Base-by-base conservation (phyloP, 1,284 basidiomycete genomes). In the Testicularia cyperi region DNA sequence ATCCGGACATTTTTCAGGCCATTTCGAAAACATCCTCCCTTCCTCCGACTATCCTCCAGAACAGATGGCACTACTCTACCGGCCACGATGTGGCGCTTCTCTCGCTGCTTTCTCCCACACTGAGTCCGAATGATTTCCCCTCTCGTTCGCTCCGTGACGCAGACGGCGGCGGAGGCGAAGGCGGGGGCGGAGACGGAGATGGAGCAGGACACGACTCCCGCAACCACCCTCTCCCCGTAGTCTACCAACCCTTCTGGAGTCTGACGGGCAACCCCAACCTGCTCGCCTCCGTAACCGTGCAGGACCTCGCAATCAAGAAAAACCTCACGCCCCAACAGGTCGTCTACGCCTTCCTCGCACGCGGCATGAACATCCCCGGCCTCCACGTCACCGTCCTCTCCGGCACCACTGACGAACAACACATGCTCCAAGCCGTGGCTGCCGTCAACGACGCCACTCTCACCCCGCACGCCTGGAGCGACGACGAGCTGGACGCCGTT, bases 201-300 rank as follows among this genome's bases (percentile, higher is more conserved):
- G n/a, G n/a, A n/a, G n/a, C n/a, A n/a, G n/a, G n/a, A n/a, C n/a
- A n/a, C n/a, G n/a, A n/a, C n/a, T n/a, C n/a, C n/a, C n/a, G n/a
- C n/a, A n/a, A n/a, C n/a, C n/a, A n/a, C n/a, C n/a, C n/a, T n/a
- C n/a, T n/a, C n/a, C n/a, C n/a, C n/a, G 52, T 73, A 0, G 54
- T 55, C 2, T 75, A 75, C 34, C 72, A 75, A 29, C 68, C 71
- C 2, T 75, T 75, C 41, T 75, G 72, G 72, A 60, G 49, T n/a
- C 54, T 75, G 5, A 70, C 72, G 2, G 72, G 72, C 16, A 75
- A 75, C 35, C 60, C 58, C 6, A 44, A 54, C 14, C 47, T 72
- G 25, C 40, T 70, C 5, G 36, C 44, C 2, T 56, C 52, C 6
- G 44, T 48, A 3, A 34, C 46, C 13, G 69, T 74, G n/a, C 45